Percentiles rank a stretch among this genome's conserved stretches.
These are phyloP conservation scores for Aspergillus sp. DNA, from an alignment of 2,329 filamentous ascomycete genomes.

Conservation along the genomic window DNA sequence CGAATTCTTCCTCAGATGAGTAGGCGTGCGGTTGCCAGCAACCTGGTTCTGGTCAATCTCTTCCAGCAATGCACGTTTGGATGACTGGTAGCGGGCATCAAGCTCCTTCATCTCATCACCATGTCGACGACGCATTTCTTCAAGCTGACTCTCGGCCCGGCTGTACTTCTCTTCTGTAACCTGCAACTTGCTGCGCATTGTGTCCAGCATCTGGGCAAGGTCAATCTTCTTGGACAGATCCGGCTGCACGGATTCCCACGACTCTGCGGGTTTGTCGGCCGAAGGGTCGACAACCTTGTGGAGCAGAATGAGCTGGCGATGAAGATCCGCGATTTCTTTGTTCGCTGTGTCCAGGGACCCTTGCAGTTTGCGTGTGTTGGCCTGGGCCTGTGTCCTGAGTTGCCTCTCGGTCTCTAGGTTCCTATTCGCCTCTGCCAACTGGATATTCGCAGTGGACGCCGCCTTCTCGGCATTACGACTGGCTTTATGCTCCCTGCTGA, in stretches of 20 bases:
- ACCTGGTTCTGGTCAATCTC: constrained; percentile 85
- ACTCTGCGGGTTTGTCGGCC: constrained; percentile 60
- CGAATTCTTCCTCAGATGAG: constrained; percentile 62
- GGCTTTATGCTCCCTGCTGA: constrained; percentile 83
- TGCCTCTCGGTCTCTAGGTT: constrained; percentile 89
- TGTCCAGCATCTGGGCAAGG: constrained; percentile 80
- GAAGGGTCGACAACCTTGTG: constrained; percentile 84
- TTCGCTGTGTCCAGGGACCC: constrained; percentile 74
- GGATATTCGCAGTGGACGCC: constrained; percentile 73
- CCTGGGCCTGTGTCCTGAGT: constrained; percentile 77
- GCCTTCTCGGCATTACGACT: constrained; percentile 88
- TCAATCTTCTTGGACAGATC: constrained; percentile 67
- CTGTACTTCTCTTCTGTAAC: constrained; percentile 76
- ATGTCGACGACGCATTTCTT: constrained; percentile 71
- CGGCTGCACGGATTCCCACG: constrained; percentile 67
- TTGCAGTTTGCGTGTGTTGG: constrained; percentile 79
- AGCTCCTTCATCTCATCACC: constrained; percentile 68
- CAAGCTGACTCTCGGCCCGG: constrained; percentile 79
- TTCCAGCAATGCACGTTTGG: constrained; percentile 74
- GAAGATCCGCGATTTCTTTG: constrained; percentile 75
- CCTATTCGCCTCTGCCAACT: constrained; percentile 84
- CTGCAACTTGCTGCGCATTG: constrained; percentile 82
- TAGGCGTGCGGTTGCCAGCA: constrained; percentile 68
- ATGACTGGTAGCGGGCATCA: constrained; percentile 58
- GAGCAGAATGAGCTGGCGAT: constrained; percentile 75